phyloP scores from a whole-genome alignment of 306 rosid species.

The Rosa chinensis region DNA sequence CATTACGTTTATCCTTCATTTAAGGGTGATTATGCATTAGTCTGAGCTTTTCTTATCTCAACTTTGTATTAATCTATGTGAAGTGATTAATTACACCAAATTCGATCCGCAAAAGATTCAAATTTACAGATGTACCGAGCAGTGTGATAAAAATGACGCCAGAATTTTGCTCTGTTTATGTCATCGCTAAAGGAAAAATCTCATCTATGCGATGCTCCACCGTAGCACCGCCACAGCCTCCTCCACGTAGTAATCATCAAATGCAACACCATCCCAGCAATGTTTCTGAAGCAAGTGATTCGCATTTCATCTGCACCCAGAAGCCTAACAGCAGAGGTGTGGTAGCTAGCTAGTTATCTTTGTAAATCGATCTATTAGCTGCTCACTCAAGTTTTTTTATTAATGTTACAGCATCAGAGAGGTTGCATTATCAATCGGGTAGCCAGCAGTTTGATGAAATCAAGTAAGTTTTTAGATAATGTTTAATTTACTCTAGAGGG shows the following conservation, averaged over 20 bases:
- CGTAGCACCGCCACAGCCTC: slow-evolving; percentile 20
- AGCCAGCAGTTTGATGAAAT: slow-evolving; percentile 19
- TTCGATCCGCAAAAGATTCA: slow-evolving; percentile 53
- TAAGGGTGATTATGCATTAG: background rate
- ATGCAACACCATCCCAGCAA: slow-evolving; percentile 14
- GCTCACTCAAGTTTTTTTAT: background rate
- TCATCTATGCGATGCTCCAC: slow-evolving; percentile 31
- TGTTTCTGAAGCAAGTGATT: slow-evolving; percentile 14
- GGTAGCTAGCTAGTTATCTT: background rate
- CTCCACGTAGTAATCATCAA: slow-evolving; percentile 8
- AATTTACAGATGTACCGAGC: slow-evolving; percentile 55
- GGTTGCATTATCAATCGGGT: background rate
- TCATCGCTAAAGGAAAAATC: slow-evolving; percentile 72
- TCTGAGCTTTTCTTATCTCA: background rate
- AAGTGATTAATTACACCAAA: background rate
- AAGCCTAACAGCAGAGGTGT: background rate
- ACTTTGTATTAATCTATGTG: background rate
- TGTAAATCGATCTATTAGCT: background rate
- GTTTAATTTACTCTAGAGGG: too few relatives aligned
- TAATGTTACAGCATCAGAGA: slow-evolving; percentile 37
- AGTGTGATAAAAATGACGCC: slow-evolving; percentile 68
- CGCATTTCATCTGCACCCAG: background rate
- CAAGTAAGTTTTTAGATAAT: slow-evolving; percentile 31
- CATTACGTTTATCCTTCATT: background rate
- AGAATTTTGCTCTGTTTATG: slow-evolving; percentile 76